Conservation (phyloP, 441 rosid species). For the Melastoma candidum region DNA sequence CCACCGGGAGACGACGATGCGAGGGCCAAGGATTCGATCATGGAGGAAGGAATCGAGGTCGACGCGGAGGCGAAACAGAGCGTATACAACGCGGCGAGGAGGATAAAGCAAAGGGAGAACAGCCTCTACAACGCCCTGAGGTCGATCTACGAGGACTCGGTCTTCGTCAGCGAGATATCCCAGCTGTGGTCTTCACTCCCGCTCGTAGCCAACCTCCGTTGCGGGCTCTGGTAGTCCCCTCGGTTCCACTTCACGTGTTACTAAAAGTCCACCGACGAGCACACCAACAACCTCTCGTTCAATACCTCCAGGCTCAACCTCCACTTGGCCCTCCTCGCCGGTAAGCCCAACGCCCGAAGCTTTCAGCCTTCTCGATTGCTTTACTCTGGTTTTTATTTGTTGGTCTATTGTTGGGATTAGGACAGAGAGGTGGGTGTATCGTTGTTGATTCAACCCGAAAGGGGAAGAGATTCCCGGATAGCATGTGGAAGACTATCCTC, state of each 20-base stretch:
- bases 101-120: constrained; percentile 63
- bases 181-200: constrained; percentile 85
- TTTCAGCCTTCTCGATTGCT: neutral
- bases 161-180: constrained; percentile 67
- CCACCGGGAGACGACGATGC: no score
- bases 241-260: constrained; percentile 61
- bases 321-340: constrained; percentile 70
- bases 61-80: constrained; percentile 32
- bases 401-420: constrained; percentile 28
- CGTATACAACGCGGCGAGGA: constrained; percentile 77
- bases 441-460: constrained; percentile 76
- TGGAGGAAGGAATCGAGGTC: no score
- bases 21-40: no score
- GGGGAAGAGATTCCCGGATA: constrained; percentile 92
- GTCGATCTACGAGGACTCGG: constrained; percentile 78
- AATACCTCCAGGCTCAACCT: constrained; percentile 80
- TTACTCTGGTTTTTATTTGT: constrained; percentile 1
- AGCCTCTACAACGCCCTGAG: constrained; percentile 70
- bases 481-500: constrained; percentile 95
- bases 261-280: constrained; percentile 97
- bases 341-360: constrained; percentile 15
- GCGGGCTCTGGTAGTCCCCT: constrained; percentile 90
- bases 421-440: constrained; percentile 86
- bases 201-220: constrained; percentile 78
- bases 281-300: constrained; percentile 79